A percentile compares a stretch with the other conserved stretches of the same genome.
Evolutionary conservation across 2,329 filamentous ascomycete species (phyloP).

Genomic region (Tympanopsis confertula): DNA sequence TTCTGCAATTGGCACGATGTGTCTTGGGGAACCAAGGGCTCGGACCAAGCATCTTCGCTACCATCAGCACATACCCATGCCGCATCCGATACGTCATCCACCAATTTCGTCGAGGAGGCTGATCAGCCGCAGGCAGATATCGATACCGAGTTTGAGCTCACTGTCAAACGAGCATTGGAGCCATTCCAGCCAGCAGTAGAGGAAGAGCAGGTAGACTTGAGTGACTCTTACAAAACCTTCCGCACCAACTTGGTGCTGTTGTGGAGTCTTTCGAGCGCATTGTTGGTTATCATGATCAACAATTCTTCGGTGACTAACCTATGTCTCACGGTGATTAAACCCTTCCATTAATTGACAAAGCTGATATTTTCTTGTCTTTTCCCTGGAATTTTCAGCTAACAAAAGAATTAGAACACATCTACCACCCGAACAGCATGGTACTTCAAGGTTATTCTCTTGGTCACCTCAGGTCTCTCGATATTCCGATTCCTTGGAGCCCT

Average conservation of each 20-base stretch:
- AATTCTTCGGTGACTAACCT: neutral
- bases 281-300: neutral
- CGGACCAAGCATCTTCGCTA: neutral
- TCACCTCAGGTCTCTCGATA: neutral
- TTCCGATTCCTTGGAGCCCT: no score
- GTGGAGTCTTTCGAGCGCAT: neutral
- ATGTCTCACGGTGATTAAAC: no score
- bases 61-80: no score
- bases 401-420: no score
- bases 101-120: neutral
- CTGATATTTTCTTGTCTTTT: no score
- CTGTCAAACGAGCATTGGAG: neutral
- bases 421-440: neutral
- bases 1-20: neutral
- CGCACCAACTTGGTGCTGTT: neutral
- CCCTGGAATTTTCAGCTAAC: no score
- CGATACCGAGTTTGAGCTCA: neutral
- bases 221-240: neutral
- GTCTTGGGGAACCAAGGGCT: no score
- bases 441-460: neutral
- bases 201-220: neutral
- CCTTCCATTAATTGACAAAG: no score
- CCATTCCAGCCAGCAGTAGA: neutral
- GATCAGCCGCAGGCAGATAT: neutral
- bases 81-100: neutral